phyloP scores from a whole-genome alignment of 768 basidiomycete genomes.

The Suillus luteus region DNA sequence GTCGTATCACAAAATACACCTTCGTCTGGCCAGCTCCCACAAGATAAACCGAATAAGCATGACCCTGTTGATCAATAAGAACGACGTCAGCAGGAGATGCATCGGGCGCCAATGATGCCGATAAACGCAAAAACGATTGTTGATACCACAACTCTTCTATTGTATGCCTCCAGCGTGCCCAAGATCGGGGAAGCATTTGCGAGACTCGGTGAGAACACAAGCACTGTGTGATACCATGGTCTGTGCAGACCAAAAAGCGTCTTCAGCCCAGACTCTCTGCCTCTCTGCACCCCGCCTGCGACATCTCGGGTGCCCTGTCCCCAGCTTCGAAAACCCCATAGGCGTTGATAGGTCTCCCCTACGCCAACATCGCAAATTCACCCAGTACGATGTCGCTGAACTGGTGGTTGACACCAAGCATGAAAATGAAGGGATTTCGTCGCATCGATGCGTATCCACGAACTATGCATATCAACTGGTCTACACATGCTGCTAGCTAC shows the following conservation, averaged over 20 bases:
- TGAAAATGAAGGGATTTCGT: slow-evolving; percentile 25
- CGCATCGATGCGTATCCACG: not conserved
- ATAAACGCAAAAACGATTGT: slow-evolving; percentile 10
- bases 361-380: not conserved
- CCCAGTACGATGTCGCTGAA: slow-evolving; percentile 17
- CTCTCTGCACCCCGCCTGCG: slow-evolving; percentile 11
- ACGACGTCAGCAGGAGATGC: slow-evolving; percentile 28
- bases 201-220: slow-evolving; percentile 16
- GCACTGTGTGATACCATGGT: slow-evolving; percentile 15
- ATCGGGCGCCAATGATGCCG: not conserved
- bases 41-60: slow-evolving; percentile 39
- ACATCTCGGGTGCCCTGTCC: slow-evolving; percentile 20
- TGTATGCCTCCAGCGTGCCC: not conserved
- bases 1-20: slow-evolving; percentile 34
- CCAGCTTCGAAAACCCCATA: slow-evolving; percentile 15
- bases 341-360: slow-evolving; percentile 6
- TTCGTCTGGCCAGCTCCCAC: slow-evolving; percentile 31
- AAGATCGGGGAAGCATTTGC: slow-evolving; percentile 12
- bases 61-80: slow-evolving; percentile 35
- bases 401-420: slow-evolving; percentile 33
- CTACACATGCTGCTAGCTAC: too few relatives aligned
- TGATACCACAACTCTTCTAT: not conserved
- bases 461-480: too few relatives aligned
- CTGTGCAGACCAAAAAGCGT: slow-evolving; percentile 32
- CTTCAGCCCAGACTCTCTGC: slow-evolving; percentile 8